Percentiles rank a stretch among this genome's conserved stretches.
Conservation (phyloP, 1,139 yeast species). For the Candida mesenterica region DNA sequence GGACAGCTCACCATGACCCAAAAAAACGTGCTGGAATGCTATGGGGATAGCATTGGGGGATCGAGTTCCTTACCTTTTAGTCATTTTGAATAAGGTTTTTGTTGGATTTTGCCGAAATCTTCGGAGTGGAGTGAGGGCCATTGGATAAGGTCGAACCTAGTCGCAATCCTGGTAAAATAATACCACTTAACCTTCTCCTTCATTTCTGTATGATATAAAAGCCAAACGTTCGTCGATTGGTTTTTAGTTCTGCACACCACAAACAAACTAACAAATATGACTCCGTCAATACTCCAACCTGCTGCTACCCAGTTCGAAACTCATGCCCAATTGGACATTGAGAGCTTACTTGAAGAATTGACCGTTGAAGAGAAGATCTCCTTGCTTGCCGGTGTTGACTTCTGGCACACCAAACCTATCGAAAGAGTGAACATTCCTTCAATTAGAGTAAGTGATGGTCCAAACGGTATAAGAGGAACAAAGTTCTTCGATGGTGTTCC, state of each 20-base stretch:
- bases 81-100: no score
- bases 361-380: conserved; percentile 20
- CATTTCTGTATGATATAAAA: no score
- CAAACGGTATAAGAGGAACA: conserved; percentile 56
- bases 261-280: no score
- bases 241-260: no score
- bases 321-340: conserved; percentile 14
- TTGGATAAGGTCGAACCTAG: not conserved
- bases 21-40: no score
- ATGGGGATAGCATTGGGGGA: no score
- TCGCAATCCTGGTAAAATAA: not conserved
- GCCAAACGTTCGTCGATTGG: not conserved
- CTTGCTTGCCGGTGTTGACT: conserved; percentile 20
- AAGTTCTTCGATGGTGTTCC: conserved; percentile 45
- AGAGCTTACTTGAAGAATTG: conserved; percentile 15
- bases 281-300: conserved; percentile 1
- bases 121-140: no score
- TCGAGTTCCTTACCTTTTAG: no score
- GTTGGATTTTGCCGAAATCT: no score
- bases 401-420: conserved; percentile 23
- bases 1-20: no score
- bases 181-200: no score
- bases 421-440: conserved; percentile 19
- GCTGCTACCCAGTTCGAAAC: conserved; percentile 7
- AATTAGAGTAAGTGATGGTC: conserved; percentile 43